phyloP scores from a whole-genome alignment of 2,329 filamentous ascomycete genomes.

The Pseudogymnoascus sp. region DNA sequence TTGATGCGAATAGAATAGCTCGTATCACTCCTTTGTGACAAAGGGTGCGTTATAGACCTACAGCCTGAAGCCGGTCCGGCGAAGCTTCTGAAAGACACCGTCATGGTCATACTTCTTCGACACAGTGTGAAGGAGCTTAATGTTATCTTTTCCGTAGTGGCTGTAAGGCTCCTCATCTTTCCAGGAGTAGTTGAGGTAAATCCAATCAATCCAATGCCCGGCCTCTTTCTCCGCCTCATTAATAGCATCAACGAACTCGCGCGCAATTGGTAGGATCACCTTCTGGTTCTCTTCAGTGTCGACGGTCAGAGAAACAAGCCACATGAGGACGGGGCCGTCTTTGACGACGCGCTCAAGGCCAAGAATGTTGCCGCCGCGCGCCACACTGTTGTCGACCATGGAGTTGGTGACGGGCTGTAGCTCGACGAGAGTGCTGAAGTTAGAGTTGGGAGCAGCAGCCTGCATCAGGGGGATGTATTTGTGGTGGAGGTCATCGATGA shows the following conservation, averaged over 20 bases:
- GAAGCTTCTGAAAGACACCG: conserved; percentile 31
- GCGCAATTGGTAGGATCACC: conserved; percentile 22
- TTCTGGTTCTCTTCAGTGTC: conserved; percentile 20
- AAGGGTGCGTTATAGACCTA: conserved; percentile 24
- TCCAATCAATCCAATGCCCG: conserved; percentile 23
- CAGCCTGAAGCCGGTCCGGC: conserved; percentile 13
- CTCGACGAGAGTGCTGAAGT: conserved; percentile 18
- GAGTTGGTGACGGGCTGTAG: conserved; percentile 28
- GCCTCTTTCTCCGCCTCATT: conserved; percentile 10
- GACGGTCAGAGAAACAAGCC: conserved; percentile 12
- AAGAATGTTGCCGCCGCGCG: conserved; percentile 28
- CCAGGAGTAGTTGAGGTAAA: conserved; percentile 41
- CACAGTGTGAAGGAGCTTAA: conserved; percentile 26
- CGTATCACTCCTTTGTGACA: background rate
- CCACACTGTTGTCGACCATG: conserved; percentile 21
- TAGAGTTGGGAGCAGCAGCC: conserved; percentile 16
- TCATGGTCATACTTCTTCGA: conserved; percentile 32
- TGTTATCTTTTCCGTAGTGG: conserved; percentile 34
- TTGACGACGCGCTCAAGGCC: conserved; percentile 29
- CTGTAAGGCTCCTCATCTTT: conserved; percentile 33
- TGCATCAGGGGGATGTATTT: conserved; percentile 15
- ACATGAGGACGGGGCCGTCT: conserved; percentile 20
- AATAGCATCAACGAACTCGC: conserved; percentile 9
- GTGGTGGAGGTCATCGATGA: conserved; percentile 13
- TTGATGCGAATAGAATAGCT: background rate